Base-by-base conservation (phyloP, 352 stramenopile species). In the Achlya hypogyna region DNA sequence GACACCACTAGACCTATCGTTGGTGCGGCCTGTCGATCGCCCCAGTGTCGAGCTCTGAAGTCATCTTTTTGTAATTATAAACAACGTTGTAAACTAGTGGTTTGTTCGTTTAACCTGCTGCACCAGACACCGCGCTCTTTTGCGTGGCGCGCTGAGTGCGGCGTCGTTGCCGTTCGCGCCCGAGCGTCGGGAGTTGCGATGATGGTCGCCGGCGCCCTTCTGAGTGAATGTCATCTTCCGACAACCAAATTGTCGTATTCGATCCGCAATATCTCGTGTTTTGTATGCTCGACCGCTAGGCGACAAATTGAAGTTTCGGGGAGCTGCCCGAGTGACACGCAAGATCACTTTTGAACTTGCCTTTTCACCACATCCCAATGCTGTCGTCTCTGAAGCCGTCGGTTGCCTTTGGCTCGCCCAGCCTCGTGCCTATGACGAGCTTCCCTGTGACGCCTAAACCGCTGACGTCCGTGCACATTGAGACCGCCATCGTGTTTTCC, bases 401-500 rank as follows among this genome's bases (percentile, higher is more conserved):
- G 8, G 31, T 56, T 49, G 42, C 42, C 31, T 56, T 56, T 9
- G 25, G 8, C 31, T 6, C 49, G 23, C 49, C 6, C 6, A 8
- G 16, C 6, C 29, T 6, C 12, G 6, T 54, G 23, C 49, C 49
- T 4, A 10, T 56, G 12, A 56, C 49, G 25, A 38, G 25, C 25
- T 56, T 56, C n/a, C 31, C 49, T 12, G 10, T 3, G 12, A 56
- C 49, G 31, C 49, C 49, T 12, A 56, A 27, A n/a, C 49, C 49
- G 8, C n/a, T 56, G 25, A 56, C 49, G 25, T 56, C 49, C 12
- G 8, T 56, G 12, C 49, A 56, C 25, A 56, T 56, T 10, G 49
- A 56, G 49, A 56, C 49, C n/a, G 59, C 59, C 23, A 58, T 38
- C 14, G 59, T 66, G 16, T 66, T 66, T 8, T 66, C 59, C 8